These are phyloP conservation scores for Eucalyptus globulus DNA, from an alignment of 345 rosid genomes.

Conservation along the genomic window DNA sequence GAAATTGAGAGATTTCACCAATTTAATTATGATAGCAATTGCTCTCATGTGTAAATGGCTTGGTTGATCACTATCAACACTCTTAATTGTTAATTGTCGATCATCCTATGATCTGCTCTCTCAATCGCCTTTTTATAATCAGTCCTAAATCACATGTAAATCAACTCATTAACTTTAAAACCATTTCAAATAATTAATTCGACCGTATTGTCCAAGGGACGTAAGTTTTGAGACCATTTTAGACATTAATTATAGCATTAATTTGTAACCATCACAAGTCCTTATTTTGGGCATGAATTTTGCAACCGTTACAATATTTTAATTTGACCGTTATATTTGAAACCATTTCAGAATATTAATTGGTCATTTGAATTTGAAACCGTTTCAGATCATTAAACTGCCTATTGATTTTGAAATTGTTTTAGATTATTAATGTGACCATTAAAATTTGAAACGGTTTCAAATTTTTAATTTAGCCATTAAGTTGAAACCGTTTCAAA, in stretches of 20 bases:
- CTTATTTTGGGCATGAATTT: too few relatives aligned
- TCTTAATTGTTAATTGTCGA: fast-evolving
- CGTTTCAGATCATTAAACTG: fast-evolving
- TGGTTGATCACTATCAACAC: fast-evolving
- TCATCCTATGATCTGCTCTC: not conserved
- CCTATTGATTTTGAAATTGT: fast-evolving
- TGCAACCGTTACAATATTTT: fast-evolving
- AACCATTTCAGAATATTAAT: too few relatives aligned
- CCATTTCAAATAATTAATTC: fast-evolving
- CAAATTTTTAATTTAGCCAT: fast-evolving
- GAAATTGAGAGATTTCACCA: not conserved
- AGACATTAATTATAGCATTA: fast-evolving
- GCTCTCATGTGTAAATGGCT: fast-evolving
- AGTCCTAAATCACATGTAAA: too few relatives aligned
- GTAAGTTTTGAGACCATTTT: too few relatives aligned
- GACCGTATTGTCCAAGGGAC: too few relatives aligned
- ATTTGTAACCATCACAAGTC: fast-evolving
- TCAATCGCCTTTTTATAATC: fast-evolving
- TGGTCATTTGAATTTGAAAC: fast-evolving
- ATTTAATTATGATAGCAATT: fast-evolving
- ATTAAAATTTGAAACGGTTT: fast-evolving
- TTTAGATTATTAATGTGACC: too few relatives aligned
- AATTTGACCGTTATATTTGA: too few relatives aligned
- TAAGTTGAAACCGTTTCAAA: too few relatives aligned
- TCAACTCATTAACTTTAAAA: too few relatives aligned